A percentile compares a stretch with the other conserved stretches of the same genome.
phyloP scores from a whole-genome alignment of 2,329 filamentous ascomycete species.

The Claviceps quebecensis region DNA sequence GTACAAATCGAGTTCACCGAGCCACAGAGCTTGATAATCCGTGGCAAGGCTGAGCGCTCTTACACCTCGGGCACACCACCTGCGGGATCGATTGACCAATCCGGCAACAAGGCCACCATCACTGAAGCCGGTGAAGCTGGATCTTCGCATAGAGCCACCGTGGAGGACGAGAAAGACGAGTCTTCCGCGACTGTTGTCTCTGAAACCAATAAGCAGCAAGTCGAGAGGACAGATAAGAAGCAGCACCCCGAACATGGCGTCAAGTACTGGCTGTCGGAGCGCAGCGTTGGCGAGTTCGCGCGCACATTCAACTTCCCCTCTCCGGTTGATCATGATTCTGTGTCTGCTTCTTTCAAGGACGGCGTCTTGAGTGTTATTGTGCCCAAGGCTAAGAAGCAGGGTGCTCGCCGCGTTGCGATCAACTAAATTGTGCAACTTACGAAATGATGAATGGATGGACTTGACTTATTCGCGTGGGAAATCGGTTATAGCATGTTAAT shows the following conservation, averaged over 20 bases:
- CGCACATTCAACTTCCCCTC: constrained; percentile 51
- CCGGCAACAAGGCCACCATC: constrained; percentile 17
- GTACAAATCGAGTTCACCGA: constrained; percentile 64
- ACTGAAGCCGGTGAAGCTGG: constrained; percentile 17
- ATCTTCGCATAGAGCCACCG: constrained; percentile 38
- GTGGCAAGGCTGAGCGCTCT: constrained; percentile 49
- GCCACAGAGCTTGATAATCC: constrained; percentile 51
- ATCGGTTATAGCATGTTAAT: background rate
- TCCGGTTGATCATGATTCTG: constrained; percentile 43
- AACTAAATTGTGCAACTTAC: constrained; percentile 7
- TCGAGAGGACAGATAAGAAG: constrained; percentile 15
- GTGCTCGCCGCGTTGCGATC: constrained; percentile 11
- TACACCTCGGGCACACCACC: constrained; percentile 32
- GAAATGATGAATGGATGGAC: background rate
- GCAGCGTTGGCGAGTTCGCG: constrained; percentile 48
- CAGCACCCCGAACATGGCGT: constrained; percentile 18
- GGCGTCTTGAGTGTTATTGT: constrained; percentile 47
- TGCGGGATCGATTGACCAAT: constrained; percentile 30
- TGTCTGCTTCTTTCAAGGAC: constrained; percentile 46
- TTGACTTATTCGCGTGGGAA: no score
- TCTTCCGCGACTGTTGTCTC: constrained; percentile 6
- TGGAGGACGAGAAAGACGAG: constrained; percentile 36
- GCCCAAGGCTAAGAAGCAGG: constrained; percentile 26
- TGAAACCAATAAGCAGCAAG: constrained; percentile 9
- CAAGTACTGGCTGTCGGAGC: constrained; percentile 55